These are phyloP conservation scores for Sodiomyces alkalinus DNA, from an alignment of 2,329 filamentous ascomycete genomes.

Conservation along the genomic window DNA sequence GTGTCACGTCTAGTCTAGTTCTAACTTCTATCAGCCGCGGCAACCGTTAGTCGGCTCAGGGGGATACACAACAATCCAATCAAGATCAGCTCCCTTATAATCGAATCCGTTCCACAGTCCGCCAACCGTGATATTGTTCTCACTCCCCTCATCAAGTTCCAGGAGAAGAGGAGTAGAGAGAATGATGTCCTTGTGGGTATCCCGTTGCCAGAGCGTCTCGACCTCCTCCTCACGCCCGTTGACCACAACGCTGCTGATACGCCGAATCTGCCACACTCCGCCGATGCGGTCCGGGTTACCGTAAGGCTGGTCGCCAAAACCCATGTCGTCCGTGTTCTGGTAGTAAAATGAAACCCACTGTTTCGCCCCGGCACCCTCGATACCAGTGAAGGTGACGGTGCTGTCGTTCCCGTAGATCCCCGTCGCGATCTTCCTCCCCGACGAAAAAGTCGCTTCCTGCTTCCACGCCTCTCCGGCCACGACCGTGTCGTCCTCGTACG, in stretches of 20 bases:
- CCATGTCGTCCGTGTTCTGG: constrained; percentile 44
- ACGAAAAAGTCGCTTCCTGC: constrained; percentile 36
- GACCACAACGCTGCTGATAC: constrained; percentile 43
- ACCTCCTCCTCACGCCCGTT: constrained; percentile 28
- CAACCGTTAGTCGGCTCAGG: too few relatives aligned
- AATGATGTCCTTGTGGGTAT: constrained; percentile 41
- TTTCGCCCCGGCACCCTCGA: constrained; percentile 31
- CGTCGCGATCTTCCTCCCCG: constrained; percentile 27
- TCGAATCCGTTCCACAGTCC: constrained; percentile 40
- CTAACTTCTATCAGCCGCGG: too few relatives aligned
- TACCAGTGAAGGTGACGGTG: constrained; percentile 26
- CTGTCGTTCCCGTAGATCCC: constrained; percentile 37
- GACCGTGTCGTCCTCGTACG: constrained; percentile 25
- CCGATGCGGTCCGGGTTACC: constrained; percentile 43
- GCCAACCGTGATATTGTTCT: constrained; percentile 39
- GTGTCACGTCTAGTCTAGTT: too few relatives aligned
- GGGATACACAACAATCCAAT: constrained; percentile 44
- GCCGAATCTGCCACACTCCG: constrained; percentile 41
- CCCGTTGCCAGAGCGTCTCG: constrained; percentile 34
- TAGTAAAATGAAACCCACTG: constrained; percentile 43
- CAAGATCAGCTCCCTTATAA: constrained; percentile 40
- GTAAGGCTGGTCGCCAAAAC: constrained; percentile 37
- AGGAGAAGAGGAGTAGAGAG: constrained; percentile 39
- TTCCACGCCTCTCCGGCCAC: constrained; percentile 27
- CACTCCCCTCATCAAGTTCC: constrained; percentile 30